A percentile compares a stretch with the other conserved stretches of the same genome.
Evolutionary conservation across 2,329 filamentous ascomycete genomes (phyloP).

Genomic region (Colletotrichum plurivorum): DNA sequence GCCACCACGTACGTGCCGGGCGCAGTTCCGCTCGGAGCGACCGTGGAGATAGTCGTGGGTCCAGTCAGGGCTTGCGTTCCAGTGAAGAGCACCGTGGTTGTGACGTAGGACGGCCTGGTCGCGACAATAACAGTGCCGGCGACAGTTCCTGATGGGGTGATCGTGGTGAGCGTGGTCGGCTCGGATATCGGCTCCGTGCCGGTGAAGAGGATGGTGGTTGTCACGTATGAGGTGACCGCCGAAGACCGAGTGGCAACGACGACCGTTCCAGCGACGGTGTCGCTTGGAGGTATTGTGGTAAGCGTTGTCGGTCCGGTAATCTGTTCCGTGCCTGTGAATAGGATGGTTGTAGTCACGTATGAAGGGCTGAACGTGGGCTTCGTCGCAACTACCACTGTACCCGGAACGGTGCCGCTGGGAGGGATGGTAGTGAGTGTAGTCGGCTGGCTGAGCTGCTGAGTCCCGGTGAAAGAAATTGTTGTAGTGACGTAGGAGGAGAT

Average conservation of each 20-base stretch:
- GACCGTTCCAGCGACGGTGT: not conserved
- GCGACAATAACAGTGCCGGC: conserved; percentile 6
- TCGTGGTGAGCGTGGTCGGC: not conserved
- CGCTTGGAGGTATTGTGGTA: not conserved
- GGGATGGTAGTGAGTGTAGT: conserved; percentile 17
- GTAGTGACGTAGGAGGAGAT: conserved; percentile 7
- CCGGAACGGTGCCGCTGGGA: not conserved
- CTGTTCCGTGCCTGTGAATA: not conserved
- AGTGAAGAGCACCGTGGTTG: conserved; percentile 3
- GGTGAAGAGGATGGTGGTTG: not conserved
- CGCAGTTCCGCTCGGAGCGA: conserved; percentile 18
- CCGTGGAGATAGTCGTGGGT: conserved; percentile 16
- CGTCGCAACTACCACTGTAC: not conserved
- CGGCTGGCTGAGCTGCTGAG: not conserved
- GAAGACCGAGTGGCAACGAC: not conserved
- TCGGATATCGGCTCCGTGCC: not conserved
- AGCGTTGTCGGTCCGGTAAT: not conserved
- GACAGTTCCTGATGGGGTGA: not conserved
- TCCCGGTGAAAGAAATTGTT: not conserved
- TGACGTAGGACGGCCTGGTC: conserved; percentile 4
- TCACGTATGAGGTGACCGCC: not conserved
- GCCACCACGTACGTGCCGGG: conserved; percentile 32
- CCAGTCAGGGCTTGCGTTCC: not conserved
- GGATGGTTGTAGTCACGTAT: not conserved
- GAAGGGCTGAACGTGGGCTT: not conserved